A percentile compares a stretch with the other conserved stretches of the same genome.
These are phyloP conservation scores for Hypoxylon intermedium DNA, from an alignment of 495 filamentous ascomycete species.

Conservation along the genomic window DNA sequence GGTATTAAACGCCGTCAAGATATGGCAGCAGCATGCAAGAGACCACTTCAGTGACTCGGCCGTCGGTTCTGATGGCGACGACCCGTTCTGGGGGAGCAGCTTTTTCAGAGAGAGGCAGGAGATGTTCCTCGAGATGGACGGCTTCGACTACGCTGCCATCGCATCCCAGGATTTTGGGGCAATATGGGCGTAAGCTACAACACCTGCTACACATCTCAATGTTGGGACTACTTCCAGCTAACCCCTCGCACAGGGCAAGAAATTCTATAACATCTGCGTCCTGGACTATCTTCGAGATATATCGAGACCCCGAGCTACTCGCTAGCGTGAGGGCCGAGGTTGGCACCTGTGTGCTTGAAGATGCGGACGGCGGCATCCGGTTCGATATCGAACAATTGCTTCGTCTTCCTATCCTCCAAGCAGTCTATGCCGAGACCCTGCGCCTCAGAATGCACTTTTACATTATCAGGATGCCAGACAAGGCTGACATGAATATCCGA, in stretches of 20 bases:
- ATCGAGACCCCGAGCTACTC: constrained; percentile 33
- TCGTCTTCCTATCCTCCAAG: constrained; percentile 40
- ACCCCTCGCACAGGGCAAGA: constrained; percentile 16
- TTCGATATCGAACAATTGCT: constrained; percentile 36
- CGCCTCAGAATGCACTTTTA: constrained; percentile 43
- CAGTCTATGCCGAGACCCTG: constrained; percentile 44
- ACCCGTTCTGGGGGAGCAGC: constrained; percentile 43
- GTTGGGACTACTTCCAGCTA: neutral
- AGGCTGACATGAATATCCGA: constrained; percentile 37
- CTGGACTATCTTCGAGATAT: constrained; percentile 35
- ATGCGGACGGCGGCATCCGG: constrained; percentile 23
- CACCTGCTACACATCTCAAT: neutral
- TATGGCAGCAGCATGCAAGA: constrained; percentile 40
- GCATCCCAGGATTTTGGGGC: constrained; percentile 42
- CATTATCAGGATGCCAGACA: constrained; percentile 32
- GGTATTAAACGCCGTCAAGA: constrained; percentile 34
- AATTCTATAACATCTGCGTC: constrained; percentile 28
- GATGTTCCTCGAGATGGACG: constrained; percentile 43
- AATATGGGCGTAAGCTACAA: constrained; percentile 37
- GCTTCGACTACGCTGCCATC: constrained; percentile 37
- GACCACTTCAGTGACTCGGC: constrained; percentile 29
- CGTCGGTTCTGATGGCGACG: constrained; percentile 36
- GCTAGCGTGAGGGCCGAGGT: constrained; percentile 26
- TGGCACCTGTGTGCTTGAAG: constrained; percentile 22
- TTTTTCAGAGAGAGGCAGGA: constrained; percentile 42